Evolutionary conservation across 2,329 filamentous ascomycete species (phyloP).

Genomic region (Furcasterigmium furcatum): DNA sequence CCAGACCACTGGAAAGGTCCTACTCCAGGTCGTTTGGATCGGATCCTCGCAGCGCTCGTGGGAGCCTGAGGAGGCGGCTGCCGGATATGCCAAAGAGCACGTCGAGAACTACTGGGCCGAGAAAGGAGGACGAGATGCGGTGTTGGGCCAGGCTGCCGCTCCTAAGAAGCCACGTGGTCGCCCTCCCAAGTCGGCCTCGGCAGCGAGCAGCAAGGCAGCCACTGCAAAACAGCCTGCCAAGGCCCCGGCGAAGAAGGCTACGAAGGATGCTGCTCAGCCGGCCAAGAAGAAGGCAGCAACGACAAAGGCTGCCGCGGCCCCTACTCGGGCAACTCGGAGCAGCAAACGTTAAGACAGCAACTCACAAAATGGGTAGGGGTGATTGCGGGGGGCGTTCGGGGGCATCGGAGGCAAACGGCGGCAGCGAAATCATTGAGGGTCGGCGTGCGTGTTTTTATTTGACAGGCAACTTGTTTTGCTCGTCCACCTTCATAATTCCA

Average conservation of each 20-base stretch:
- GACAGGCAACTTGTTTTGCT: no score
- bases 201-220: not conserved
- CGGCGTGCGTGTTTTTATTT: no score
- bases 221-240: not conserved
- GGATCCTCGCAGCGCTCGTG: constrained; percentile 10
- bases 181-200: constrained; percentile 1
- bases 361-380: not conserved
- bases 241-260: not conserved
- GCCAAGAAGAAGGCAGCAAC: not conserved
- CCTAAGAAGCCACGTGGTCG: constrained; percentile 6
- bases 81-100: constrained; percentile 4
- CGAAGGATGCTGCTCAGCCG: not conserved
- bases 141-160: constrained; percentile 10
- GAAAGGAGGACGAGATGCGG: constrained; percentile 22
- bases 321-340: not conserved
- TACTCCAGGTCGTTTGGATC: constrained; percentile 8
- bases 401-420: no score
- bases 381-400: not conserved
- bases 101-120: constrained; percentile 24
- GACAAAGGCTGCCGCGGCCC: not conserved
- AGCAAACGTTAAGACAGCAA: not conserved
- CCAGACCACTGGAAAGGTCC: constrained; percentile 4
- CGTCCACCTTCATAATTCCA: no score
- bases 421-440: not conserved
- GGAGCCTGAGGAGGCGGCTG: constrained; percentile 11